A percentile compares a stretch with the other conserved stretches of the same genome.
These are phyloP conservation scores for Citrullus colocynthis DNA, from an alignment of 306 rosid genomes.

Conservation along the genomic window DNA sequence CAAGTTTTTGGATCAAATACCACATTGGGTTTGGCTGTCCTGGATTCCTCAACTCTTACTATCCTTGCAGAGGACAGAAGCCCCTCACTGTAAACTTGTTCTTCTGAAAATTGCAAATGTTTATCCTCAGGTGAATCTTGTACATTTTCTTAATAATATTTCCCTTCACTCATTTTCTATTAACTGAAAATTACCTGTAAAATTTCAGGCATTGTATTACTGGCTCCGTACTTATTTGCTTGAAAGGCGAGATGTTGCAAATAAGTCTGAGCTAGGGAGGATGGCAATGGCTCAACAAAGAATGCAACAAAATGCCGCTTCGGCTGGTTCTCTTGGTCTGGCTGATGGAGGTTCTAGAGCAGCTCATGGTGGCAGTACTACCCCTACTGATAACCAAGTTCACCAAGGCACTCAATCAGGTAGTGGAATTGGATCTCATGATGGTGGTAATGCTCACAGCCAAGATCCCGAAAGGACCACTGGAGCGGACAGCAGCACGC, in stretches of 20 bases:
- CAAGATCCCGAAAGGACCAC: slow-evolving; percentile 90
- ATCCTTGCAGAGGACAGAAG: slow-evolving; percentile 95
- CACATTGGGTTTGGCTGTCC: slow-evolving; percentile 99
- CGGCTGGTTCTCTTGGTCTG: slow-evolving; percentile 61
- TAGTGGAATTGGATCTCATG: slow-evolving; percentile 79
- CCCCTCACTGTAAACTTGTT: slow-evolving; percentile 90
- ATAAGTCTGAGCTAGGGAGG: slow-evolving; percentile 85
- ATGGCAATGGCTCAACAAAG: slow-evolving; percentile 91
- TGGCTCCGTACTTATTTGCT: slow-evolving; percentile 98
- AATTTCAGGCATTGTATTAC: slow-evolving; percentile 75
- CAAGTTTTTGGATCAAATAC: slow-evolving; percentile 81
- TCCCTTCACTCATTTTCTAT: background rate
- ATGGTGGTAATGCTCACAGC: slow-evolving; percentile 79
- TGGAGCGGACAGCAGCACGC: slow-evolving; percentile 60
- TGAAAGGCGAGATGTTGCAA: slow-evolving; percentile 95
- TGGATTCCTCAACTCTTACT: slow-evolving; percentile 99
- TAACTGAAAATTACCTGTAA: background rate
- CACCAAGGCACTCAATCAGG: slow-evolving; percentile 69
- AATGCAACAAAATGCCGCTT: slow-evolving; percentile 61
- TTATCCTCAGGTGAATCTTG: slow-evolving; percentile 71
- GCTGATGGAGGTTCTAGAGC: slow-evolving; percentile 66
- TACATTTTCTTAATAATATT: background rate
- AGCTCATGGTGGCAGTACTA: slow-evolving; percentile 49
- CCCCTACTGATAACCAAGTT: slow-evolving; percentile 58
- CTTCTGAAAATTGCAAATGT: slow-evolving; percentile 76